Evolutionary conservation across 1,284 basidiomycete genomes (phyloP), one percentile per base, ranked within the genome.

Genomic region (Cryptococcus sp.): DNA sequence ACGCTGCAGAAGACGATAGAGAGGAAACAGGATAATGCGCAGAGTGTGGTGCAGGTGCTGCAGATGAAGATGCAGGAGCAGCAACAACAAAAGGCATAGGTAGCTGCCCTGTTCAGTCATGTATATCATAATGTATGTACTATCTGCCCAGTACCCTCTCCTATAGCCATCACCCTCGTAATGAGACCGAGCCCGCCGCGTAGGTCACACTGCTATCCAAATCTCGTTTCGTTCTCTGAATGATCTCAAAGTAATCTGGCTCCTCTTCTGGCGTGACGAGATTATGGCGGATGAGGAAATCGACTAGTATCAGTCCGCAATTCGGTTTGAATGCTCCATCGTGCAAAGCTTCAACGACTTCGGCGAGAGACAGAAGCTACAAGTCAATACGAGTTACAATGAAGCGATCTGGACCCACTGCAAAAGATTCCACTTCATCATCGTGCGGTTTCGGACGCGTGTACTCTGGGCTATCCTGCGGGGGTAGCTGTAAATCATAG

Each of bases 1-100:
- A 82, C 83, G 21, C 76, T 96, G 42, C 89, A 93, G 70, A 84
- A 85, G 49, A 88, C 88, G 31, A 86, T 94, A 56, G 80, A 85
- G 72, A 86, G 85, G 75, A 96, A 94, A 77, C 84, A 90, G 74
- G 89, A 93, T 42, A 91, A 91, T 69, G 80, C 88, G 77, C 84
- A 82, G 65, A 84, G 82, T 62, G 73, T 92, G 43, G 70, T 86
- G 28, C 82, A 81, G 63, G 78, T 90, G 46, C 80, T 92, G 73
- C 87, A 91, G 72, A 77, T 81, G 61, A 92, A 91, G 76, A 72
- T 91, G 62, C 71, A 74, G 54, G 44, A 43, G 23, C n/a, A 21
- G 7, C 41, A 43, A 23, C n/a, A 14, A 22, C 41, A 43, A 43
- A 40, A 40, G 37, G 37, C 37, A 18, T 40, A 28, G 28, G 28